A percentile compares a stretch with the other conserved stretches of the same genome.
Evolutionary conservation across 75 land plant species (phyloP).

Genomic region (Selaginella tamariscina): DNA sequence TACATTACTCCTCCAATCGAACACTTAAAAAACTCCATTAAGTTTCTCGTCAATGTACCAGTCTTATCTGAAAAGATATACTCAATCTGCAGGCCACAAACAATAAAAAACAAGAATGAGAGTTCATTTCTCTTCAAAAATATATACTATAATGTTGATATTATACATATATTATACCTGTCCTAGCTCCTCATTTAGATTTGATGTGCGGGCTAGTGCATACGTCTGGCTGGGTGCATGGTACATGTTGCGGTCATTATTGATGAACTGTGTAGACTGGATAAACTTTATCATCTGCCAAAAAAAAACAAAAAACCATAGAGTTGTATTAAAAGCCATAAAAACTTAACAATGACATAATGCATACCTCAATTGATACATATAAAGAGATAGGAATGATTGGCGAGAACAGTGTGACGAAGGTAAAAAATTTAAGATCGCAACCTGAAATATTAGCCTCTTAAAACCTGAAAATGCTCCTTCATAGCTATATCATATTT

Average conservation of each 20-base stretch:
- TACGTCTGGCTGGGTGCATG: conserved; percentile 74
- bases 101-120: background rate
- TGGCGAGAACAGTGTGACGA: conserved; percentile 83
- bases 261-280: conserved; percentile 84
- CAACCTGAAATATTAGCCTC: conserved; percentile 39
- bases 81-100: conserved; percentile 84
- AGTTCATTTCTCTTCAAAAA: background rate
- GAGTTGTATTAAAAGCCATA: background rate
- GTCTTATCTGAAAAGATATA: conserved; percentile 98
- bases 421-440: conserved; percentile 66
- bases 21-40: conserved; percentile 99
- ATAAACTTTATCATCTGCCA: conserved; percentile 94
- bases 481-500: background rate
- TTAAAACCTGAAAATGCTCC: conserved; percentile 4
- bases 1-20: conserved; percentile 86
- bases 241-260: conserved; percentile 80
- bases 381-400: conserved; percentile 96
- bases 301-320: conserved; percentile 2
- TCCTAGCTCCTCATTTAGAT: conserved; percentile 99
- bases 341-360: background rate
- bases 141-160: no score
- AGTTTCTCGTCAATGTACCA: conserved; percentile 89
- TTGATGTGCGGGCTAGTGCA: conserved; percentile 93
- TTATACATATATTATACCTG: conserved; percentile 61
- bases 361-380: conserved; percentile 89